Base-by-base conservation (phyloP, 2,329 filamentous ascomycete genomes). In the Nemania sp. region DNA sequence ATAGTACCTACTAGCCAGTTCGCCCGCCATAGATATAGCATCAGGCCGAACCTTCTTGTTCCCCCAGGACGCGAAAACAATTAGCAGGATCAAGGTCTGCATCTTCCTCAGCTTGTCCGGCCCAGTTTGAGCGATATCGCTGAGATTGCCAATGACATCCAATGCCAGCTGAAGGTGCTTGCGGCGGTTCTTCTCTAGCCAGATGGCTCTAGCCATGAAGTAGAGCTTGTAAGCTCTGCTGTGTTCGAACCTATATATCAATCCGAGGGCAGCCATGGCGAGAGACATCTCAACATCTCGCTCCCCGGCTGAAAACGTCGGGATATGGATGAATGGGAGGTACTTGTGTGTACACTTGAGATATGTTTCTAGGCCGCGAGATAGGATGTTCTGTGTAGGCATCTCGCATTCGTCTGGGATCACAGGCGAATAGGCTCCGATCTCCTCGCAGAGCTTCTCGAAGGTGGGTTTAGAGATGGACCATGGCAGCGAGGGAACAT, bases 151-250 rank as follows among this genome's bases (percentile, higher is more conserved):
- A 25, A 65, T 32, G 10, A 66, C 39, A 42, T 58, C 42, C 5
- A 40, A 63, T 11, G 59, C 74, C 4, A 80, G 72, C 39, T 77
- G 78, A 50, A 79, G 77, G 64, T 84, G 81, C 57, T 79, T 74
- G 59, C 79, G 75, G 43, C 79, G 77, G 40, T 85, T 79, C 17
- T 82, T 79, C 65, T 83, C 78, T 1, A 79, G 74, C 35, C 84
- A 75, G 35, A 87, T 81, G 9, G 81, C 77, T 65, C 82, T 83
- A 11, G 82, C 81, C 12, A 82, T 81, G 69, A 83, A 81, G 67
- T 85, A 87, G 2, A 87, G 75, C 46, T 84, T 79, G 39, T 85
- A 82, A 0, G 81, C 83, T 51, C 80, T 74, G 10, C 74, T 72
- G 15, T 74, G 72, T 64, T 85, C 81, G 65, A 83, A 84, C 29